These are phyloP conservation scores for Ceratobasidium sp. DNA, from an alignment of 1,284 basidiomycete genomes.

Conservation along the genomic window DNA sequence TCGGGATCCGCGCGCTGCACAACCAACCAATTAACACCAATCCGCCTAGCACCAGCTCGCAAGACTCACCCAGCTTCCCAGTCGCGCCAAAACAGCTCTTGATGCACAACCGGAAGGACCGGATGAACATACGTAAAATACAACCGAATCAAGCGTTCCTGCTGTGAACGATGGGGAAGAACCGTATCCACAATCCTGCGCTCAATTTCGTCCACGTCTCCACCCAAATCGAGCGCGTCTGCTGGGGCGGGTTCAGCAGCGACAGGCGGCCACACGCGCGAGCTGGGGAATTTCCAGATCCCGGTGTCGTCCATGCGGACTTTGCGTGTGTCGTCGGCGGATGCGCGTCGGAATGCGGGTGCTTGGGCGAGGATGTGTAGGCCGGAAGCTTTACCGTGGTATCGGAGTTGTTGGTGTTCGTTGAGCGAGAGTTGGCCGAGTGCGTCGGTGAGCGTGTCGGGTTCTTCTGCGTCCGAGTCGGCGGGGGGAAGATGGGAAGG, in stretches of 20 bases:
- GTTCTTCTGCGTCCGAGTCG: slow-evolving; percentile 39
- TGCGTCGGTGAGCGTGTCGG: slow-evolving; percentile 64
- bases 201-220: slow-evolving; percentile 36
- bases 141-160: slow-evolving; percentile 72
- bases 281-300: slow-evolving; percentile 66
- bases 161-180: slow-evolving; percentile 63
- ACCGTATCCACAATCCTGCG: slow-evolving; percentile 46
- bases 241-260: slow-evolving; percentile 51
- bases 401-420: slow-evolving; percentile 81
- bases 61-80: slow-evolving; percentile 49
- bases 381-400: slow-evolving; percentile 80
- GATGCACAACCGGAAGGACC: slow-evolving; percentile 73
- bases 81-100: slow-evolving; percentile 68
- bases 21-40: not conserved
- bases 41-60: not conserved
- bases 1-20: slow-evolving; percentile 54
- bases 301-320: slow-evolving; percentile 37
- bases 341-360: slow-evolving; percentile 9
- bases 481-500: not conserved
- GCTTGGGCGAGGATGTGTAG: slow-evolving; percentile 66
- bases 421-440: slow-evolving; percentile 84
- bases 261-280: slow-evolving; percentile 80
- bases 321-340: slow-evolving; percentile 14
- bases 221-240: slow-evolving; percentile 40
- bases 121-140: slow-evolving; percentile 84